Conservation (phyloP, 2,329 filamentous ascomycete species). For the Ophiostoma pallidulum region DNA sequence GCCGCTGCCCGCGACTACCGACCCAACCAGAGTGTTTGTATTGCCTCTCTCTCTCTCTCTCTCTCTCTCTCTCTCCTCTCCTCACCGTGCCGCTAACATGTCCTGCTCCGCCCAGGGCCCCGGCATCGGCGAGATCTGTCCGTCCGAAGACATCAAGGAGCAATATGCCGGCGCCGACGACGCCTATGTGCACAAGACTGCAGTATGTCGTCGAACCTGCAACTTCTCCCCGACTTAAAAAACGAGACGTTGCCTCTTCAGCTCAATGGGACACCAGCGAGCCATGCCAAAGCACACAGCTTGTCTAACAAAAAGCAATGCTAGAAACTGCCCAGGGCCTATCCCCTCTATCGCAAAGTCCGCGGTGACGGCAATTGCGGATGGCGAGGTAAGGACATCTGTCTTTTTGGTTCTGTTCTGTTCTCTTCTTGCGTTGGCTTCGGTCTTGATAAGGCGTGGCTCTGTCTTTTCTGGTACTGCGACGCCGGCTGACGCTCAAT, state of each 20-base stretch:
- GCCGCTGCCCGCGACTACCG: slow-evolving; percentile 50
- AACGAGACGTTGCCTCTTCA: no score
- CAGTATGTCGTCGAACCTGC: slow-evolving; percentile 61
- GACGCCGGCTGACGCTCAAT: not conserved
- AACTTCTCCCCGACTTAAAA: no score
- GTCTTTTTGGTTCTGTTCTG: not conserved
- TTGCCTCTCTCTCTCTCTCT: not conserved
- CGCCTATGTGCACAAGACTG: slow-evolving; percentile 76
- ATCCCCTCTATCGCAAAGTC: slow-evolving; percentile 78
- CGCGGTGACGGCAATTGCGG: slow-evolving; percentile 94
- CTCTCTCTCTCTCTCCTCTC: not conserved
- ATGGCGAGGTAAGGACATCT: slow-evolving; percentile 71
- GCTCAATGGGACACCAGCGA: no score
- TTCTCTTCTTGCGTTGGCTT: not conserved
- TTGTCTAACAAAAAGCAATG: slow-evolving; percentile 2
- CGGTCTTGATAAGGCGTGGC: no score
- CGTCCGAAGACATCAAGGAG: slow-evolving; percentile 66
- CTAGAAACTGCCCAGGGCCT: slow-evolving; percentile 71
- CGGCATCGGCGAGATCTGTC: slow-evolving; percentile 67
- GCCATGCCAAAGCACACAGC: no score
- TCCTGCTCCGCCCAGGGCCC: slow-evolving; percentile 66
- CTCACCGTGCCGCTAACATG: slow-evolving; percentile 13
- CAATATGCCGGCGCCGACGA: slow-evolving; percentile 87
- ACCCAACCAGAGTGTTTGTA: slow-evolving; percentile 44
- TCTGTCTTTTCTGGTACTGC: no score